phyloP scores from a whole-genome alignment of 208 protist species.

The Trypanosoma rangeli region DNA sequence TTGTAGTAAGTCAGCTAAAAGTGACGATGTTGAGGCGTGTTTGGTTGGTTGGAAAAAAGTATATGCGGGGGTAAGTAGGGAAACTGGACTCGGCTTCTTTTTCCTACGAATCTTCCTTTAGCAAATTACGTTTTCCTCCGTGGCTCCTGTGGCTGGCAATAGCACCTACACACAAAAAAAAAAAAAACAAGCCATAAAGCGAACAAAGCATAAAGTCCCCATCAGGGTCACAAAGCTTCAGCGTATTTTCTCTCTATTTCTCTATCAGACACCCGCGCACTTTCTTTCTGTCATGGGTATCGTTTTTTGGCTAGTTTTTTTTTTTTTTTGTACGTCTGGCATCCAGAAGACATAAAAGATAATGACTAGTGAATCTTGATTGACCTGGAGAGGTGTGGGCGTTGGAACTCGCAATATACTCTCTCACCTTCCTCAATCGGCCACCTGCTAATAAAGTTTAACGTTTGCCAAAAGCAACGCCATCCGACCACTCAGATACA shows the following conservation, averaged over 20 bases:
- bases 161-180: slow-evolving; percentile 19
- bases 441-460: neutral
- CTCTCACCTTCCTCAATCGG: neutral
- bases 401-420: too few relatives aligned
- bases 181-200: slow-evolving; percentile 4
- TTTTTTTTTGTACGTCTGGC: too few relatives aligned
- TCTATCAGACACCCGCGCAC: too few relatives aligned
- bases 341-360: too few relatives aligned
- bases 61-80: neutral
- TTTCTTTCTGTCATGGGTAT: too few relatives aligned
- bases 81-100: slow-evolving; percentile 35
- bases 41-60: neutral
- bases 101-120: slow-evolving; percentile 15
- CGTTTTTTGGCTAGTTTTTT: too few relatives aligned
- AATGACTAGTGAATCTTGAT: too few relatives aligned
- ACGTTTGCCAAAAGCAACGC: too few relatives aligned
- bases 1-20: neutral
- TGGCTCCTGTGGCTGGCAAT: slow-evolving; percentile 21
- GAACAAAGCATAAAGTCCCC: neutral
- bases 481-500: too few relatives aligned
- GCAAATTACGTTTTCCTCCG: slow-evolving; percentile 15
- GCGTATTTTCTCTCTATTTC: too few relatives aligned
- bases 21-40: neutral
- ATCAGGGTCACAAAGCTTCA: too few relatives aligned
- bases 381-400: too few relatives aligned